Conservation (phyloP, 2,329 filamentous ascomycete genomes). For the Pezicula neosporulosa region DNA sequence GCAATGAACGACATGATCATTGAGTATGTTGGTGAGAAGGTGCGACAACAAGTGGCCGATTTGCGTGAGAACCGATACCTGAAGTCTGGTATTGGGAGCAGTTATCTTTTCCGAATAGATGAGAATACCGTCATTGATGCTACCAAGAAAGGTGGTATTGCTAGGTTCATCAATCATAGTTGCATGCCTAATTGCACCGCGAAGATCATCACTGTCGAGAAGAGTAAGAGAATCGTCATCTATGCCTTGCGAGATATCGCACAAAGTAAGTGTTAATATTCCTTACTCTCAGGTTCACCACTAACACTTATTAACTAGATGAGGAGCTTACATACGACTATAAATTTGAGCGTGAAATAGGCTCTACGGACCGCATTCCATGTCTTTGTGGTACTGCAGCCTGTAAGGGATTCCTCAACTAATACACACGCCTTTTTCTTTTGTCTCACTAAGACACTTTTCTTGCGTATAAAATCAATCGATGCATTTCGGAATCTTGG, state of each 20-base stretch:
- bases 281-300: neutral
- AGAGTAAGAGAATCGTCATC: constrained; percentile 97
- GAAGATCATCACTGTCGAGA: constrained; percentile 98
- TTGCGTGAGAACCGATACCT: constrained; percentile 89
- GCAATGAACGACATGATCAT: constrained; percentile 99
- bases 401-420: constrained; percentile 99
- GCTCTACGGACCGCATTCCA: constrained; percentile 90
- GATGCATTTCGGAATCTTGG: neutral
- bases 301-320: constrained; percentile 54
- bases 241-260: constrained; percentile 94
- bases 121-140: constrained; percentile 97
- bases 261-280: constrained; percentile 75
- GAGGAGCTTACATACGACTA: constrained; percentile 99
- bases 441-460: neutral
- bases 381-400: constrained; percentile 94
- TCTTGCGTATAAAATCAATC: neutral
- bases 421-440: constrained; percentile 29
- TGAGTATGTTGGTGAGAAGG: constrained; percentile 97
- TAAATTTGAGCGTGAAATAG: constrained; percentile 98
- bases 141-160: constrained; percentile 97
- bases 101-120: constrained; percentile 96
- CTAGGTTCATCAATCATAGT: constrained; percentile 97
- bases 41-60: constrained; percentile 96
- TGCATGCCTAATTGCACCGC: constrained; percentile 98
- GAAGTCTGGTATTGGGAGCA: constrained; percentile 94